Conservation (phyloP, 495 filamentous ascomycete genomes). For the Astrothelium subdiscretum region DNA sequence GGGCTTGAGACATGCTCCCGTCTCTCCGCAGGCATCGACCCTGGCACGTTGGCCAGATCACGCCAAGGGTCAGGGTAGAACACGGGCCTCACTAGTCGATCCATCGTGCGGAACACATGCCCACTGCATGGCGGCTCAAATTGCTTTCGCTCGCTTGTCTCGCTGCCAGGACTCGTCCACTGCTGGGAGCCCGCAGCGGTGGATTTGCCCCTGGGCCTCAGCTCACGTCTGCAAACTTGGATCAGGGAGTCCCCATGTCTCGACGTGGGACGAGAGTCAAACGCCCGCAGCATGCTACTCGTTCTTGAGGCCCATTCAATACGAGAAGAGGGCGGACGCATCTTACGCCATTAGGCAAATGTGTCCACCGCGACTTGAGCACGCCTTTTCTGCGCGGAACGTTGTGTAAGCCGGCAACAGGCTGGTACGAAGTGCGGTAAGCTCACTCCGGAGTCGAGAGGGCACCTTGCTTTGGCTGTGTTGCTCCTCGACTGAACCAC, state of each 20-base stretch:
- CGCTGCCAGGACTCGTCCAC: not conserved
- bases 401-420: not conserved
- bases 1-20: not conserved
- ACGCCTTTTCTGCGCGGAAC: not conserved
- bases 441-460: not conserved
- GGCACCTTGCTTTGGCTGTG: not conserved
- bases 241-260: not conserved
- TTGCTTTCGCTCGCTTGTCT: too few species aligned
- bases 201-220: not conserved
- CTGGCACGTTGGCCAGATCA: not conserved
- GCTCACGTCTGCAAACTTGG: not conserved
- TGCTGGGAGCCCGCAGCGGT: not conserved
- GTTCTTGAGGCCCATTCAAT: not conserved
- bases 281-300: not conserved
- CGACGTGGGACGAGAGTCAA: not conserved
- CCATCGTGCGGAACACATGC: not conserved
- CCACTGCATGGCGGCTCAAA: not conserved
- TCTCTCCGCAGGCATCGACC: not conserved
- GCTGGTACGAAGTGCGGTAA: not conserved
- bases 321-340: not conserved
- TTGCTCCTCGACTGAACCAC: not conserved
- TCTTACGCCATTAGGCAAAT: conserved; percentile 1
- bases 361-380: not conserved
- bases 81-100: too few species aligned
- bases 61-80: not conserved